Conservation (phyloP, 1,284 basidiomycete genomes). For the Abortiporus biennis region DNA sequence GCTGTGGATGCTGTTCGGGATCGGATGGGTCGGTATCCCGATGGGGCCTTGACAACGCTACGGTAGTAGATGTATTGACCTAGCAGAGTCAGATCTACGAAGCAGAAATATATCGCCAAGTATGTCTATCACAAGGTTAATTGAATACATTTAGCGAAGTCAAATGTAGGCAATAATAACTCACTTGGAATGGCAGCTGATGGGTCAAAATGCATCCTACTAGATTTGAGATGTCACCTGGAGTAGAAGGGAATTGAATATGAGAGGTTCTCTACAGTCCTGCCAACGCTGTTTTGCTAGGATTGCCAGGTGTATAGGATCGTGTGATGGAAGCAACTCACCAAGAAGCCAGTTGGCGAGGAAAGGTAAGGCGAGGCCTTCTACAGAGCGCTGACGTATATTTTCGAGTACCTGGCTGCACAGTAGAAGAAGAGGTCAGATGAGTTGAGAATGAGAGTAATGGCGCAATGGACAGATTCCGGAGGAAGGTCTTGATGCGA, state of each 20-base stretch:
- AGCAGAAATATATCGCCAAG: slow-evolving; percentile 84
- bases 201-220: slow-evolving; percentile 86
- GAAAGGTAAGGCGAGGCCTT: slow-evolving; percentile 86
- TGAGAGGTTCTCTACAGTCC: neutral
- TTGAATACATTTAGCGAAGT: too few relatives aligned
- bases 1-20: slow-evolving; percentile 37
- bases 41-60: slow-evolving; percentile 23
- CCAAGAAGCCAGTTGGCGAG: slow-evolving; percentile 87
- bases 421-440: slow-evolving; percentile 4
- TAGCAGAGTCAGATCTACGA: slow-evolving; percentile 71
- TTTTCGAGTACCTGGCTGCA: slow-evolving; percentile 80
- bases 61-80: slow-evolving; percentile 77
- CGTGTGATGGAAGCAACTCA: slow-evolving; percentile 29
- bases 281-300: slow-evolving; percentile 25
- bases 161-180: slow-evolving; percentile 16
- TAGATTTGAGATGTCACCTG: slow-evolving; percentile 88
- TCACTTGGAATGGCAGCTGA: slow-evolving; percentile 91
- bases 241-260: neutral
- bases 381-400: slow-evolving; percentile 65
- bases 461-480: slow-evolving; percentile 12
- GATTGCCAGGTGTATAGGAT: slow-evolving; percentile 31
- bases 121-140: slow-evolving; percentile 54
- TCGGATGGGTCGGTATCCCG: slow-evolving; percentile 31
- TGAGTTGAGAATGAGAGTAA: slow-evolving; percentile 7
- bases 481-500: slow-evolving; percentile 1